phyloP scores from a whole-genome alignment of 495 filamentous ascomycete species.

The Hyaloscypha hepaticicola region DNA sequence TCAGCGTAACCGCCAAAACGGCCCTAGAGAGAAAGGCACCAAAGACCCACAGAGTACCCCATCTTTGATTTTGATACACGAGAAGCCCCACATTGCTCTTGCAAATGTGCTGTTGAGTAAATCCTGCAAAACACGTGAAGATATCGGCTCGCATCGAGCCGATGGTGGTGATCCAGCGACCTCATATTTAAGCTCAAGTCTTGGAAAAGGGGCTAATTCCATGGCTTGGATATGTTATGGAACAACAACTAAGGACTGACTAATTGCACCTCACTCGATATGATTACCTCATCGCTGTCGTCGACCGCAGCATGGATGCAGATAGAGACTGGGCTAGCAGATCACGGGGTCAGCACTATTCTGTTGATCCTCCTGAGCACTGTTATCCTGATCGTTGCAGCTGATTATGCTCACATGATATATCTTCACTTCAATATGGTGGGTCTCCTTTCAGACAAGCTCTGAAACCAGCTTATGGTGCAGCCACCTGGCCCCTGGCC shows the following conservation, averaged over 20 bases:
- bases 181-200: slow-evolving; percentile 3
- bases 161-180: neutral
- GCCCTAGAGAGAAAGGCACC: neutral
- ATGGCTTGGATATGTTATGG: neutral
- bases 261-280: neutral
- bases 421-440: slow-evolving; percentile 45
- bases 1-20: neutral
- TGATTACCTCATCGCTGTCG: slow-evolving; percentile 4
- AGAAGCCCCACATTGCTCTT: neutral
- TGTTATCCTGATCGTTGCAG: slow-evolving; percentile 34
- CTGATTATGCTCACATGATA: slow-evolving; percentile 52
- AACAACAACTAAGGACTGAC: neutral
- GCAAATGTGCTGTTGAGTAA: neutral
- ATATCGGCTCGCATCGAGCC: neutral
- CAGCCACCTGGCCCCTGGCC: slow-evolving; percentile 59
- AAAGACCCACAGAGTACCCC: neutral
- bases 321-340: slow-evolving; percentile 10
- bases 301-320: slow-evolving; percentile 17
- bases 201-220: neutral
- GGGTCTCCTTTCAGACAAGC: neutral
- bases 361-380: slow-evolving; percentile 32
- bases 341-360: slow-evolving; percentile 12
- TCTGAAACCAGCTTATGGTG: slow-evolving; percentile 2
- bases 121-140: neutral
- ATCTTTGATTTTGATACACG: neutral